phyloP scores from a whole-genome alignment of 2,329 filamentous ascomycete species.

The Fusarium devonianum region DNA sequence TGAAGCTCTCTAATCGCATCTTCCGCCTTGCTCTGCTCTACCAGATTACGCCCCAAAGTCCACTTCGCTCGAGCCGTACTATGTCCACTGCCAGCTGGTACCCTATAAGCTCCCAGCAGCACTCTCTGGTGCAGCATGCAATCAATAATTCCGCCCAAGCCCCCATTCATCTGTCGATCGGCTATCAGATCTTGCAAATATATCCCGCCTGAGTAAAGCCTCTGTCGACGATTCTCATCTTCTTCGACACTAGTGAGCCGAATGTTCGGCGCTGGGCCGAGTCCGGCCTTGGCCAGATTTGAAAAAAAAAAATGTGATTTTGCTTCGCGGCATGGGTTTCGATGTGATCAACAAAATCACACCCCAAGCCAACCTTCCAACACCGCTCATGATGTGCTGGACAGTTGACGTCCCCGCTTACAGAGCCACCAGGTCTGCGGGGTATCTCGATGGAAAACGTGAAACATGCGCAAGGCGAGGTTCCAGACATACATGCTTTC shows the following conservation, averaged over 20 bases:
- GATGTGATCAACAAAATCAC: not conserved
- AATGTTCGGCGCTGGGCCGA: not conserved
- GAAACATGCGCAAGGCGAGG: slow-evolving; percentile 6
- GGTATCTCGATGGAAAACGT: slow-evolving; percentile 1
- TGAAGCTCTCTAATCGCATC: not conserved
- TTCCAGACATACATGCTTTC: slow-evolving; percentile 2
- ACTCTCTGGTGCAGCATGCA: slow-evolving; percentile 3
- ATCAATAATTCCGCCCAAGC: not conserved
- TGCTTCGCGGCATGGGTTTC: not conserved
- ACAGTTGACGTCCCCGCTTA: not conserved
- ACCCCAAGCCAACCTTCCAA: not conserved
- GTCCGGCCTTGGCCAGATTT: not conserved
- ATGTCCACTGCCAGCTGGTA: not conserved
- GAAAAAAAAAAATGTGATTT: not conserved
- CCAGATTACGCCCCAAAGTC: not conserved
- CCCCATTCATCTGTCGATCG: slow-evolving; percentile 1
- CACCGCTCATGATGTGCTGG: not conserved
- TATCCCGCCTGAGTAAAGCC: not conserved
- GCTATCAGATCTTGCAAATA: not conserved
- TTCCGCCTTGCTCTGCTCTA: not conserved
- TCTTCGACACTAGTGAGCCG: not conserved
- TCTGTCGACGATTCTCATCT: not conserved
- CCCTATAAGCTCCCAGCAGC: not conserved
- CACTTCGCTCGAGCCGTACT: not conserved
- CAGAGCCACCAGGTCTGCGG: not conserved